Evolutionary conservation across 768 basidiomycete species (phyloP).

Genomic region (Trametes cingulata): DNA sequence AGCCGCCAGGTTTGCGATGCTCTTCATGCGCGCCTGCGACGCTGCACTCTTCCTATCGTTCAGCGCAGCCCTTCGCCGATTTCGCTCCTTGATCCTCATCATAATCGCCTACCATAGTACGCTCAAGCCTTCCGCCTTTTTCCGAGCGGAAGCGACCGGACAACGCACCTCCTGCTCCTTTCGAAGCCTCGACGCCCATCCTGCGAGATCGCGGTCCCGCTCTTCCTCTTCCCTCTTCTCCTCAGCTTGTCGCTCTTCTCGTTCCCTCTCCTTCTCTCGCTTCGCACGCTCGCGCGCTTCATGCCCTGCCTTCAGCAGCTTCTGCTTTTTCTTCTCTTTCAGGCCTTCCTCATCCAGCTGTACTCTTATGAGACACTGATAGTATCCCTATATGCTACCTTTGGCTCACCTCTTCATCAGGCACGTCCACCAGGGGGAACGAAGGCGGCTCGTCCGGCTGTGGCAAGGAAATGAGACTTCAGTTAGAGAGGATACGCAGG

Average conservation of each 20-base stretch:
- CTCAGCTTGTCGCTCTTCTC: conserved; percentile 62
- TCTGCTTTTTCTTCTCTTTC: conserved; percentile 94
- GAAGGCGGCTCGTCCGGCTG: conserved; percentile 72
- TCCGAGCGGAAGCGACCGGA: too few species aligned
- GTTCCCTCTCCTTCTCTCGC: conserved; percentile 86
- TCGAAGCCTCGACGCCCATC: conserved; percentile 75
- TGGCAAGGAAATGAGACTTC: neutral
- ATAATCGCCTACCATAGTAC: conserved; percentile 61
- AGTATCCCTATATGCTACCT: too few species aligned
- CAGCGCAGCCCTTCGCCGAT: conserved; percentile 75
- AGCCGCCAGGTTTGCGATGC: conserved; percentile 86
- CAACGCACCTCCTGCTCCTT: conserved; percentile 80
- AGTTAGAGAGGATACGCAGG: neutral
- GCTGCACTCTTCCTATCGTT: conserved; percentile 93
- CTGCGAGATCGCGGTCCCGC: conserved; percentile 64
- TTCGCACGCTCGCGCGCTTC: conserved; percentile 85
- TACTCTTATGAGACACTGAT: neutral
- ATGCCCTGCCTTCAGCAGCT: conserved; percentile 88
- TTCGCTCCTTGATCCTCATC: conserved; percentile 81
- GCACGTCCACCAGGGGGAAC: conserved; percentile 89
- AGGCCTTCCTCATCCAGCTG: conserved; percentile 87
- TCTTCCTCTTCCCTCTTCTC: conserved; percentile 73
- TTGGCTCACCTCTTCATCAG: conserved; percentile 84
- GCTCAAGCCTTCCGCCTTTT: neutral
- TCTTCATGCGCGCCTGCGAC: conserved; percentile 95